Evolutionary conservation across 2,329 filamentous ascomycete species (phyloP).

Genomic region (Dactylella cylindrospora): DNA sequence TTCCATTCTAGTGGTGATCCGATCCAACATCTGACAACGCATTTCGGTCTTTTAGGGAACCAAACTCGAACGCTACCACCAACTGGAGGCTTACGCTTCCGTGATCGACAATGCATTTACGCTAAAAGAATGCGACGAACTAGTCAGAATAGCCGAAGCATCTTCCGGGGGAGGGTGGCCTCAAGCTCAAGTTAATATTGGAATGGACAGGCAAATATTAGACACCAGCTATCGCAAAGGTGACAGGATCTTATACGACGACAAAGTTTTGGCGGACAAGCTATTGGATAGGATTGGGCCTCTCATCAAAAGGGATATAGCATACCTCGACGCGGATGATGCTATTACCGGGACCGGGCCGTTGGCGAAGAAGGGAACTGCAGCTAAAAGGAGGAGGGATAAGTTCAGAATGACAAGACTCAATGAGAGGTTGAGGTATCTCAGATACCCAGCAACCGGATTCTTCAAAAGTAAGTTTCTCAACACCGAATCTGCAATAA

Average conservation of each 20-base stretch:
- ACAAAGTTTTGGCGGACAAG: constrained; percentile 62
- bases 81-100: constrained; percentile 41
- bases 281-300: constrained; percentile 62
- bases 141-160: constrained; percentile 45
- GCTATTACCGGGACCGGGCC: constrained; percentile 16
- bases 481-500: not conserved
- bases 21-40: constrained; percentile 24
- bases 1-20: constrained; percentile 9
- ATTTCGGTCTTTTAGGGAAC: not conserved
- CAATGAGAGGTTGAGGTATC: constrained; percentile 44
- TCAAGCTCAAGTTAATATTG: constrained; percentile 43
- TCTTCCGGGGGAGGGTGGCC: constrained; percentile 41
- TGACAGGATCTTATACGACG: constrained; percentile 76
- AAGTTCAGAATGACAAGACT: constrained; percentile 41
- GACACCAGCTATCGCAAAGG: constrained; percentile 59
- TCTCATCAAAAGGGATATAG: constrained; percentile 52
- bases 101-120: constrained; percentile 48
- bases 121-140: constrained; percentile 46
- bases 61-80: constrained; percentile 14
- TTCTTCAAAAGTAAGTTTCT: constrained; percentile 44
- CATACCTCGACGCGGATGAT: constrained; percentile 28
- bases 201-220: constrained; percentile 42
- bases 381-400: constrained; percentile 15
- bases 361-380: constrained; percentile 26
- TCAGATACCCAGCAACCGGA: constrained; percentile 40